Base-by-base conservation (phyloP, 140 eudicot genomes). In the Cichorium intybus region DNA sequence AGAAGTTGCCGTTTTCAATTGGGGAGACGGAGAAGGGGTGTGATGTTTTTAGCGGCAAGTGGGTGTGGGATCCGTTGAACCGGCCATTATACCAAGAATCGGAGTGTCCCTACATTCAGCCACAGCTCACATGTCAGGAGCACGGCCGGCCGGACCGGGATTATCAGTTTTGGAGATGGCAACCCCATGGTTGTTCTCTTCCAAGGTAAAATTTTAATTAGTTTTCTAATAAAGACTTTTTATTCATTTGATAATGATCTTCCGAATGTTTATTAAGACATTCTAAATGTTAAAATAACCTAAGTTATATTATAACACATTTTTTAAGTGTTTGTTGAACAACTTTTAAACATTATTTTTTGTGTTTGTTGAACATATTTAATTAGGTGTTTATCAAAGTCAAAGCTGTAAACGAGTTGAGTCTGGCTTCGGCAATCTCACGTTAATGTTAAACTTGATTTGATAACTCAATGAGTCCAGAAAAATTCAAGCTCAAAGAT, bases 111-210 rank as follows among this genome's bases (percentile, higher is more conserved):
- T 91, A 85, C 66, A 85, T 91, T 7, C 89, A 78, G 27, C 95
- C 95, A 9, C 95, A 91, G 56, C 39, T 87, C 64, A 88, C 96
- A 2, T 91, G 98, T 66, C 95, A 78, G 68, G 85, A 83, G 54
- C 89, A 81, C 52, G 98, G 95, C 75, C 85, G 98, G 33, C 95
- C 89, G 24, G 98, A 91, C 18, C 81, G 60, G 66, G 88, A 77
- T 24, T 91, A 85, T 16, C 96, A 75, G 76, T 68, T 70, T 39
- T 87, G 98, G 98, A 76, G 98, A 58, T 91, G 98, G 98, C 95
- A 91, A 63, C 96, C 98, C 14, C 64, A 82, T 52, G 84, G 76
- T 17, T 91, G 98, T 75, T 75, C 81, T 60, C 88, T 91, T 46
- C 95, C 96, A 7, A 83, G 97, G 97, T 84, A 23, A 48, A 4